Base-by-base conservation (phyloP, 2,329 filamentous ascomycete species). In the Alternaria triticimaculans region DNA sequence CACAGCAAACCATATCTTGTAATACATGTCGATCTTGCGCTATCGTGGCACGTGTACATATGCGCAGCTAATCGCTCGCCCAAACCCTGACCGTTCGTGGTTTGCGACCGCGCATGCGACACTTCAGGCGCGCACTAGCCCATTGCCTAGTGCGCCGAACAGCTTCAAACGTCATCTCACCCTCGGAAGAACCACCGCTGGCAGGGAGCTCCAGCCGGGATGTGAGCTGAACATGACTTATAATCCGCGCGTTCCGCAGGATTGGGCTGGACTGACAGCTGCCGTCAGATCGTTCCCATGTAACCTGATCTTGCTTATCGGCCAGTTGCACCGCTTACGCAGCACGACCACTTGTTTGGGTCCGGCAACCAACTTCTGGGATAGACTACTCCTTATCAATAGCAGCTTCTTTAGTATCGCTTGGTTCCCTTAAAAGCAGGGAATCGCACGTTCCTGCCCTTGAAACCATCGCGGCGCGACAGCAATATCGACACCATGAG, bases 1-100 rank as follows among this genome's bases (percentile, higher is more conserved):
- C 30, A 61, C 62, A 63, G 57, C 65, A 64, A 68, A 66, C 58
- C 55, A 66, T 23, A 58, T 51, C 63, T 55, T 64, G 58, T 55
- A 62, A 54, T 50, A 55, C 50, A 56, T 64, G 20, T 53, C 62
- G 48, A 69, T 62, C 55, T 60, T 55, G 21, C 44, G 23, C 43
- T 25, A 50, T 49, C 58, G 25, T 60, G 55, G 61, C 57, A 64
- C 55, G 65, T 63, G 62, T 62, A 41, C 53, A 48, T 58, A 55
- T 37, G 50, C 53, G 58, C 63, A 56, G 53, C 63, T 67, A 65
- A 69, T 71, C 60, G 51, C 43, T 33, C 50, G 43, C 56, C 50
- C 20, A 55, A 7, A 15, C 46, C 51, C 26, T 53, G 44, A 44
- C 53, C 25, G 23, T 44, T 55, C 25, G 37, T 23, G 44, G 25